Conservation (phyloP, 176 grass and related monocot genomes). For the Secale cereale region DNA sequence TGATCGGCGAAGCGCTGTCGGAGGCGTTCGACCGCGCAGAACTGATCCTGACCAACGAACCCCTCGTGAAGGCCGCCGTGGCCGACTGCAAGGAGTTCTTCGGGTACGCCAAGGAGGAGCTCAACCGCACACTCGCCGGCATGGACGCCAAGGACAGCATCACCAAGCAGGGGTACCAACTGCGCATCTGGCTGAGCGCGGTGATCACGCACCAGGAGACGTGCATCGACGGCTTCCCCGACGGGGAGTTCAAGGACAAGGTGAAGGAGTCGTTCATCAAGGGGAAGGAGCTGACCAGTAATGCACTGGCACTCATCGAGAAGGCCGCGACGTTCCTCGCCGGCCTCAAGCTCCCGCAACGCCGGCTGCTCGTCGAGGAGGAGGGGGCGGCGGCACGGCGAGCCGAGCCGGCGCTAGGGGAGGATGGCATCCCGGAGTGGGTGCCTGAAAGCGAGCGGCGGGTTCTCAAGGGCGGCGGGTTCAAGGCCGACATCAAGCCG, state of each 20-base stretch:
- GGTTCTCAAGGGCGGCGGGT: conserved; percentile 42
- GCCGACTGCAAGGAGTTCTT: conserved; percentile 72
- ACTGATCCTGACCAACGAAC: conserved; percentile 54
- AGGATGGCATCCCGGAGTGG: conserved; percentile 57
- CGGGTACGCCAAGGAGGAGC: conserved; percentile 42
- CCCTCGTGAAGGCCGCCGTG: conserved; percentile 47
- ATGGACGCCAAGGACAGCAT: conserved; percentile 48
- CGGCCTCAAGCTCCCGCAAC: conserved; percentile 16
- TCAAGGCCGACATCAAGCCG: conserved; percentile 43
- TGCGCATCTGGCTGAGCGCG: conserved; percentile 75
- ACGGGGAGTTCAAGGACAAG: conserved; percentile 65
- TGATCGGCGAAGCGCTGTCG: conserved; percentile 43
- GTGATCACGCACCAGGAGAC: conserved; percentile 74
- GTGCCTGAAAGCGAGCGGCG: conserved; percentile 41
- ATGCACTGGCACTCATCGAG: conserved; percentile 71
- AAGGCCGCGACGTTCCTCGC: conserved; percentile 50
- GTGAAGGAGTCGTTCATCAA: conserved; percentile 53
- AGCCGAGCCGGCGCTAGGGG: neutral
- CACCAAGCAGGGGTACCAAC: conserved; percentile 39
- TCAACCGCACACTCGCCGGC: conserved; percentile 37
- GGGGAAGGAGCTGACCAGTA: conserved; percentile 65
- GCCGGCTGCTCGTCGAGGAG: conserved; percentile 34
- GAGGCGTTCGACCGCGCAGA: conserved; percentile 57
- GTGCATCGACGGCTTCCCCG: conserved; percentile 86
- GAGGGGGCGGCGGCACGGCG: neutral